Evolutionary conservation across 495 filamentous ascomycete species (phyloP).

Genomic region (Podospora pseudocomata): DNA sequence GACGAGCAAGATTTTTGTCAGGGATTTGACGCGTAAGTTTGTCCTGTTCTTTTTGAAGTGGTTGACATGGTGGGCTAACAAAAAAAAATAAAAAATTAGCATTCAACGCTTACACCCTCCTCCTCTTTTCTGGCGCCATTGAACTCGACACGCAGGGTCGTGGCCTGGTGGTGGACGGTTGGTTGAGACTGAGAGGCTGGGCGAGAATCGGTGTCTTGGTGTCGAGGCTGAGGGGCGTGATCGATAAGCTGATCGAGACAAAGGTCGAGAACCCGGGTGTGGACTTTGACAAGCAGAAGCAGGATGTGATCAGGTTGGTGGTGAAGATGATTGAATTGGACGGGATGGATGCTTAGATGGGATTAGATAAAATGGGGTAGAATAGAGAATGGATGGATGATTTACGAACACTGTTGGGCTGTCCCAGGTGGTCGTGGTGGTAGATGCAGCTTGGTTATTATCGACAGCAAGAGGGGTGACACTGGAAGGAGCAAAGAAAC

Average conservation of each 20-base stretch:
- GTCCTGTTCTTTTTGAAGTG: neutral
- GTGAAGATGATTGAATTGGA: slow-evolving; percentile 80
- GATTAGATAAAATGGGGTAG: neutral
- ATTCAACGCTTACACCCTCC: slow-evolving; percentile 83
- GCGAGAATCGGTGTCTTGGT: slow-evolving; percentile 90
- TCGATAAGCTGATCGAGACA: slow-evolving; percentile 74
- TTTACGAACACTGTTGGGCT: neutral
- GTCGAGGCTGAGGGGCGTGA: slow-evolving; percentile 73
- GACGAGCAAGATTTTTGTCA: slow-evolving; percentile 82
- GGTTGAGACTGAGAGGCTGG: slow-evolving; percentile 88
- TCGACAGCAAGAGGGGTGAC: neutral
- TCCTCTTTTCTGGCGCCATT: slow-evolving; percentile 86
- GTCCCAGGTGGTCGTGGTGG: no score
- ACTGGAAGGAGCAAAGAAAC: neutral
- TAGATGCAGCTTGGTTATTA: neutral
- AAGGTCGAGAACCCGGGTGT: slow-evolving; percentile 73
- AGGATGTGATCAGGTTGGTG: slow-evolving; percentile 71
- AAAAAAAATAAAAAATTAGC: slow-evolving; percentile 43
- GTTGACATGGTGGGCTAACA: slow-evolving; percentile 1
- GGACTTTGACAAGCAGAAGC: slow-evolving; percentile 46
- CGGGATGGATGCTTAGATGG: slow-evolving; percentile 63
- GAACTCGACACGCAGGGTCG: slow-evolving; percentile 82
- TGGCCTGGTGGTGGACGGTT: slow-evolving; percentile 87
- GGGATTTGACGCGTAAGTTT: slow-evolving; percentile 80
- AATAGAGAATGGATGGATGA: neutral